Percentiles rank a stretch among this genome's conserved stretches.
Conservation (phyloP, 192 early-diverging fungal genomes). For the Gaertneriomyces sp. region DNA sequence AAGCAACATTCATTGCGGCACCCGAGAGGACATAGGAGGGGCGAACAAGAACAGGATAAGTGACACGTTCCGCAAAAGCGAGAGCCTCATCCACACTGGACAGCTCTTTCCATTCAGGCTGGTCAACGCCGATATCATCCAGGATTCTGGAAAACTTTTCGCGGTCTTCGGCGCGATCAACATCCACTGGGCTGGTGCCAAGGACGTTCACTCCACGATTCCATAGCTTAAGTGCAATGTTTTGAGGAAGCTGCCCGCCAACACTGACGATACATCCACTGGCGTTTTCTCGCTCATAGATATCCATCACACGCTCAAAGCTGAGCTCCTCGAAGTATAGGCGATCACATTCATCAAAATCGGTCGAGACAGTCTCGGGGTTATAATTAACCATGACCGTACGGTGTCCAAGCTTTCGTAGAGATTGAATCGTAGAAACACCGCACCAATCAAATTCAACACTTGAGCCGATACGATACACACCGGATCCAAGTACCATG, state of each 20-base stretch:
- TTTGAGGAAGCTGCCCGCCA: slow-evolving; percentile 94
- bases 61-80: slow-evolving; percentile 74
- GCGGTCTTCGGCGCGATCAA: slow-evolving; percentile 93
- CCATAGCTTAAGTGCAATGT: slow-evolving; percentile 86
- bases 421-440: slow-evolving; percentile 60
- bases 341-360: slow-evolving; percentile 96
- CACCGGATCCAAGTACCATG: slow-evolving; percentile 95
- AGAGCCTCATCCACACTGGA: slow-evolving; percentile 77
- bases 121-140: slow-evolving; percentile 91
- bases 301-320: slow-evolving; percentile 93
- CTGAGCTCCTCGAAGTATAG: slow-evolving; percentile 97
- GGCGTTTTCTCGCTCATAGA: slow-evolving; percentile 84
- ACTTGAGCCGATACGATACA: slow-evolving; percentile 93
- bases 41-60: slow-evolving; percentile 89
- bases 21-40: slow-evolving; percentile 97
- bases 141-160: slow-evolving; percentile 91
- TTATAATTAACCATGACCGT: slow-evolving; percentile 99
- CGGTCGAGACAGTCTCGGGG: slow-evolving; percentile 96
- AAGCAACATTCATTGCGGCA: slow-evolving; percentile 95
- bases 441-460: slow-evolving; percentile 98
- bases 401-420: slow-evolving; percentile 72
- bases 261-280: slow-evolving; percentile 85
- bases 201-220: slow-evolving; percentile 75
- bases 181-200: slow-evolving; percentile 85
- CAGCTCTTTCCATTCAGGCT: slow-evolving; percentile 95